Percentiles rank a stretch among this genome's conserved stretches.
Conservation (phyloP, 139 green algal genomes). For the Closterium sp. region DNA sequence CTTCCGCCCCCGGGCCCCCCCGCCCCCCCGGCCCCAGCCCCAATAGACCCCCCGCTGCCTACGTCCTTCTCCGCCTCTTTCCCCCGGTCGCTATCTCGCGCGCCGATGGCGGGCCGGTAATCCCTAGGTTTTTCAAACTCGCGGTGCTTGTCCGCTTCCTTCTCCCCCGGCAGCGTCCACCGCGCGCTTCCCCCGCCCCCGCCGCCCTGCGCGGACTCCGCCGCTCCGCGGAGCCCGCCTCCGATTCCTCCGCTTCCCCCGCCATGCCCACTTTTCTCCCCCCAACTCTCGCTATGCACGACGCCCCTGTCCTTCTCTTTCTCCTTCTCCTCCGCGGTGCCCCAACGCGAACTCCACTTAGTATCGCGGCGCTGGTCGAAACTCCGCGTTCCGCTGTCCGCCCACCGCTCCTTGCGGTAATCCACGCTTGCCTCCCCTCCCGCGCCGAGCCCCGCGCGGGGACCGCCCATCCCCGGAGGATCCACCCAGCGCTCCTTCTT, state of each 20-base stretch:
- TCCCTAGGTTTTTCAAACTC: not conserved
- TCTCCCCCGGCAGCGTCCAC: not conserved
- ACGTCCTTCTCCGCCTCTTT: not conserved
- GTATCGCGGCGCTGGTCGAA: not conserved
- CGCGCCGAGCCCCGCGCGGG: not conserved
- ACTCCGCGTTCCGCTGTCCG: not conserved
- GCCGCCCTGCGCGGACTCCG: not conserved
- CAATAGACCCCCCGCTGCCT: not conserved
- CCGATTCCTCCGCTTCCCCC: no score
- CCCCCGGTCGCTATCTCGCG: not conserved
- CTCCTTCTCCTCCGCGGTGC: not conserved
- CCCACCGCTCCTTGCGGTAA: constrained; percentile 4
- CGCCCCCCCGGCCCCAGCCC: not conserved
- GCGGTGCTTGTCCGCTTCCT: not conserved
- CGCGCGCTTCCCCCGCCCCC: not conserved
- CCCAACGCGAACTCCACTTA: not conserved
- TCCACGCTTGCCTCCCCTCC: not conserved
- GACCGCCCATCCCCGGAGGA: not conserved
- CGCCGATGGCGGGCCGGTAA: not conserved
- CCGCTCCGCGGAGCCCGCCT: not conserved
- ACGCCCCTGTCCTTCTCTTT: not conserved
- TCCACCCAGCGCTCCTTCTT: not conserved
- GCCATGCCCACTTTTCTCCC: not conserved
- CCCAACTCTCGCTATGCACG: not conserved
- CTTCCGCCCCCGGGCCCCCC: not conserved